phyloP scores from a whole-genome alignment of 192 early-diverging fungal genomes.

The Haplosporangium gracile region DNA sequence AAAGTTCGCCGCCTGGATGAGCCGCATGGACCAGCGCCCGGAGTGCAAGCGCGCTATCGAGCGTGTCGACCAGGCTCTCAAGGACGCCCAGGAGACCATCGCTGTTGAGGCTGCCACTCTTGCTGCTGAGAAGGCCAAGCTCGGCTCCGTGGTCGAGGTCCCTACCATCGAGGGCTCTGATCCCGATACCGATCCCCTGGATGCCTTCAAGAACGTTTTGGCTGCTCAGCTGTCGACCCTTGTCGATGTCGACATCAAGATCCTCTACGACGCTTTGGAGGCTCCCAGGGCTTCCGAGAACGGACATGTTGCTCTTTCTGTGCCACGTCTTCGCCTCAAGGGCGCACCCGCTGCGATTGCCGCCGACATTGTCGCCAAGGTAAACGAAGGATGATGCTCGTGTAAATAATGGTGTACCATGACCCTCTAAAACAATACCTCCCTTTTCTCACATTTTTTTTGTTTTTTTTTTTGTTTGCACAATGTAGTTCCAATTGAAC shows the following conservation, averaged over 20 bases:
- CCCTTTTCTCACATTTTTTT: background rate
- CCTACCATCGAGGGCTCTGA: constrained; percentile 59
- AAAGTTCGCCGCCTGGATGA: constrained; percentile 44
- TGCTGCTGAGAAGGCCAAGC: constrained; percentile 46
- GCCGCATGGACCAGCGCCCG: constrained; percentile 37
- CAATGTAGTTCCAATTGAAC: constrained; percentile 68
- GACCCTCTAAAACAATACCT: background rate
- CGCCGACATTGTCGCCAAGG: constrained; percentile 71
- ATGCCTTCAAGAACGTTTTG: constrained; percentile 76
- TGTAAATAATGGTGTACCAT: background rate
- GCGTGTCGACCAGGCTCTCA: constrained; percentile 30
- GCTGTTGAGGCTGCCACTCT: constrained; percentile 30
- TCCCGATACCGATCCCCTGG: constrained; percentile 64
- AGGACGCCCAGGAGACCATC: constrained; percentile 33
- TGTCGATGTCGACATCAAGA: constrained; percentile 55
- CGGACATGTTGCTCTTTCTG: constrained; percentile 79
- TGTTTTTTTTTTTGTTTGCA: background rate
- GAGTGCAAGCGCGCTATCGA: constrained; percentile 42
- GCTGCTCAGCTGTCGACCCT: constrained; percentile 70
- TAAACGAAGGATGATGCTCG: background rate
- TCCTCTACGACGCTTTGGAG: constrained; percentile 70
- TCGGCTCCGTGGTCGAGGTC: constrained; percentile 36
- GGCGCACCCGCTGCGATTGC: constrained; percentile 79
- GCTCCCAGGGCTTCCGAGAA: constrained; percentile 69
- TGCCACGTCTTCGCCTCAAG: constrained; percentile 76